Base-by-base conservation (phyloP, 371 early-diverging fungal genomes). In the Paraphysoderma sedebokerense region DNA sequence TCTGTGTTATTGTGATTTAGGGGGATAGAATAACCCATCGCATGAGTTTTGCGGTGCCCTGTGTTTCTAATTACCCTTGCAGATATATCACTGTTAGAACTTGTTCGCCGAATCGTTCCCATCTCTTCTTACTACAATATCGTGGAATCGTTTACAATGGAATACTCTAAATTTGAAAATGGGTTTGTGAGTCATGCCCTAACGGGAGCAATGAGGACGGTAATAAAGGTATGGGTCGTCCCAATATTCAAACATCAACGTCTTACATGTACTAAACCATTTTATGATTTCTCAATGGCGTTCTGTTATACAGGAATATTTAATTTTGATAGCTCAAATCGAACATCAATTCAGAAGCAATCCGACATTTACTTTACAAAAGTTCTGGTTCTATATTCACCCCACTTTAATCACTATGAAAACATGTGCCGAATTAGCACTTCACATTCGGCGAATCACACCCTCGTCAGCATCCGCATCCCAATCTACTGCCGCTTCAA, bases 151-250 rank as follows among this genome's bases (percentile, higher is more conserved):
- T 95, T 88, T 59, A 65, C 82, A 13, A 71, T 77, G 13, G 60
- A 68, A 1, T 80, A 81, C 50, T 70, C 85, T 2, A 62, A 68
- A 7, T 85, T 82, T 38, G 78, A 81, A 42, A 85, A 75, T 45
- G 97, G 97, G 1, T 76, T 79, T 6, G 81, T 91, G 29, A 83
- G 76, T 50, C 91, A 96, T 56, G 95, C 95, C 0, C 68, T 96
- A 2, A 75, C 79, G 41, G 83, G 87, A 1, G 86, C 82, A 0
- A 79, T 91, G 32, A 60, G 72, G 13, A 63, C 49, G 7, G 57
- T 90, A 33, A 47, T 82, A 23, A 82, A 83, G 66, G 77, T 78
- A 52, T 22, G 36, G 35, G 5, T 37, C 39, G 6, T 30, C 15
- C 9, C 26, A 46, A 45, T 22, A 24, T 9, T 44, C 46, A 8